Base-by-base conservation (phyloP, 2,329 filamentous ascomycete species). In the Colletotrichum navitas region DNA sequence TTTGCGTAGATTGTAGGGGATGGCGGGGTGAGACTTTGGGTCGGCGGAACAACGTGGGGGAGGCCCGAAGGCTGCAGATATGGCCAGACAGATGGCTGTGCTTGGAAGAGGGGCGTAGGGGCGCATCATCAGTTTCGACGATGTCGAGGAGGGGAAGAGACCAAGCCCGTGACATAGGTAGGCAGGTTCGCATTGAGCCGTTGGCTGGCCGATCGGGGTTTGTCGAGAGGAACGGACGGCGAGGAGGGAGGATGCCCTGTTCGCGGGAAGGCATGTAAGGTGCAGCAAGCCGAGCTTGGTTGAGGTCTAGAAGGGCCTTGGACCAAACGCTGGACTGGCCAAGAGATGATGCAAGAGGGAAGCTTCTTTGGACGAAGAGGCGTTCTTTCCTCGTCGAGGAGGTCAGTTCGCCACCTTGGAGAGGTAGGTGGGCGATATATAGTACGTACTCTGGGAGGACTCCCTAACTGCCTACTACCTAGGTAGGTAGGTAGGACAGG, bases 11-110 rank as follows among this genome's bases (percentile, higher is more conserved):
- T 18, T 43, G 41, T 52, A 56, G 32, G 63, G 49, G 10, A 29
- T n/a, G 59, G 56, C 59, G 39, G 55, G 32, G 56, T n/a, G 24
- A 47, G 58, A 52, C 36, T 18, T 32, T 26, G 47, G 51, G 32
- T 49, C 45, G n/a, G 39, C 49, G 56, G 36, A 43, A 12, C 36
- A 43, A n/a, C 39, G 52, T 14, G 61, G 51, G 45, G 55, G 24
- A 59, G 68, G 68, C 68, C 68, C 68, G 68, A 71, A 71, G 68
- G 47, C 58, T 71, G 68, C 68, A 71, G 68, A 71, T 52, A 60
- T 59, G 59, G 63, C 59, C 43, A 11, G 64, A 18, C 24, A 29
- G n/a, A 21, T 39, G 64, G 65, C 58, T 68, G 68, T 63, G 68
- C 68, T 49, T 16, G n/a, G 54, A 43, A 43, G 18, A 52, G 41